Conservation (phyloP, 73 alveolate genomes). For the Tetrahymena thermophila region DNA sequence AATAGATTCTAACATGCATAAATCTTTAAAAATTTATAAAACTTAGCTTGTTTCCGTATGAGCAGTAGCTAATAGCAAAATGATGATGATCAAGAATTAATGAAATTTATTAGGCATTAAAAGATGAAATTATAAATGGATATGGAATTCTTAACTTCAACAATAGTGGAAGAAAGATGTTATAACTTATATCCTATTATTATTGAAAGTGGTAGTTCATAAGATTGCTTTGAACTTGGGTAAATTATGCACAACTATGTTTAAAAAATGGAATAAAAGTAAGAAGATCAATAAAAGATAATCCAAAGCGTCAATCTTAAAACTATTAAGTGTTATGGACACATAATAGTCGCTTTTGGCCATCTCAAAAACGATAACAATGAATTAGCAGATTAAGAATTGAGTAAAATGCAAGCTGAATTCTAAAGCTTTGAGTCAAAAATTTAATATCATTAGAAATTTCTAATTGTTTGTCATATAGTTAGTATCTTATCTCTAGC, state of each 20-base stretch:
- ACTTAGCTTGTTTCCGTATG: neutral
- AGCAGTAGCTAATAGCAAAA: neutral
- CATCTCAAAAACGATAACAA: neutral
- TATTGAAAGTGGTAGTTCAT: neutral
- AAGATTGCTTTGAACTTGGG: neutral
- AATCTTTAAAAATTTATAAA: no score
- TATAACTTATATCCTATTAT: neutral
- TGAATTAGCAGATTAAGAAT: neutral
- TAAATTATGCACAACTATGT: neutral
- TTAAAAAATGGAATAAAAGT: neutral
- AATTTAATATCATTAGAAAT: neutral
- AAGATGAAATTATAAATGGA: neutral
- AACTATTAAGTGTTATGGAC: neutral
- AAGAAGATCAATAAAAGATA: neutral
- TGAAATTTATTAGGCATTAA: neutral
- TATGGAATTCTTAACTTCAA: neutral
- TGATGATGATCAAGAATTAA: neutral
- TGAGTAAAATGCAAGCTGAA: neutral
- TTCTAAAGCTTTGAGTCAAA: neutral
- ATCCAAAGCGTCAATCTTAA: neutral
- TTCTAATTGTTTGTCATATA: neutral
- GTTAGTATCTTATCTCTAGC: neutral
- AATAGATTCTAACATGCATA: neutral
- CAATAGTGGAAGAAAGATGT: neutral
- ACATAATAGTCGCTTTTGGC: neutral